phyloP scores from a whole-genome alignment of 208 protist species.

The Herpetomonas muscarum region DNA sequence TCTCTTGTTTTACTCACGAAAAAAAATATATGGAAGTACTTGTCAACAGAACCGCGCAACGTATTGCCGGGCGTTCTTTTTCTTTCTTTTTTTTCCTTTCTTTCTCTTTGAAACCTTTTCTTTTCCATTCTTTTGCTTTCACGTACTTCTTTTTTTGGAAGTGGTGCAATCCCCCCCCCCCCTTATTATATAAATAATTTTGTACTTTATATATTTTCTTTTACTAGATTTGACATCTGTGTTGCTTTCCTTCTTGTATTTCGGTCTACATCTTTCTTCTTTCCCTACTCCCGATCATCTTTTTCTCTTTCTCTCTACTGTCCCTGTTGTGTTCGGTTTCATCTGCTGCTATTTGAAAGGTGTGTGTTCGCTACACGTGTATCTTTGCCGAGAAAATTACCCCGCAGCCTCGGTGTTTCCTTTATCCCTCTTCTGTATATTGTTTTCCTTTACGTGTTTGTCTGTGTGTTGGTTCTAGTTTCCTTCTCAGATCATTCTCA shows the following conservation, averaged over 20 bases:
- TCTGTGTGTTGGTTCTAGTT: neutral
- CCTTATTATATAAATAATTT: constrained; percentile 2
- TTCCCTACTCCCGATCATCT: no score
- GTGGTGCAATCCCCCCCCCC: neutral
- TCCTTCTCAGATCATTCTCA: no score
- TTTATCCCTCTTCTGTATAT: no score
- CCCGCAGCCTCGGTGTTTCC: no score
- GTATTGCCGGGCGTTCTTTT: neutral
- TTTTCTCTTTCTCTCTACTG: constrained; percentile 6
- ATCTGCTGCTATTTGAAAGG: no score
- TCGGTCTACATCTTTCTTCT: constrained; percentile 2
- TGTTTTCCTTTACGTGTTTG: neutral
- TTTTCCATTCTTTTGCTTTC: constrained; percentile 7
- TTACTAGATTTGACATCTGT: neutral
- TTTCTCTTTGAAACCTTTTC: constrained; percentile 6
- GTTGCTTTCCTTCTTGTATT: neutral
- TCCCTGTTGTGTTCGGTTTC: no score
- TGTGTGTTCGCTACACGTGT: no score
- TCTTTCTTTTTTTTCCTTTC: constrained; percentile 3
- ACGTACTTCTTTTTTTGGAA: neutral
- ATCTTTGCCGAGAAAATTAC: no score
- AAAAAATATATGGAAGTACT: constrained; percentile 10
- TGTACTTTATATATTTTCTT: constrained; percentile 5
- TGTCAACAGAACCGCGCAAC: constrained; percentile 3
- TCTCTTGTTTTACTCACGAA: no score